Percentiles rank a stretch among this genome's conserved stretches.
Evolutionary conservation across 2,329 filamentous ascomycete genomes (phyloP).

Genomic region (Plenodomus lindquistii): DNA sequence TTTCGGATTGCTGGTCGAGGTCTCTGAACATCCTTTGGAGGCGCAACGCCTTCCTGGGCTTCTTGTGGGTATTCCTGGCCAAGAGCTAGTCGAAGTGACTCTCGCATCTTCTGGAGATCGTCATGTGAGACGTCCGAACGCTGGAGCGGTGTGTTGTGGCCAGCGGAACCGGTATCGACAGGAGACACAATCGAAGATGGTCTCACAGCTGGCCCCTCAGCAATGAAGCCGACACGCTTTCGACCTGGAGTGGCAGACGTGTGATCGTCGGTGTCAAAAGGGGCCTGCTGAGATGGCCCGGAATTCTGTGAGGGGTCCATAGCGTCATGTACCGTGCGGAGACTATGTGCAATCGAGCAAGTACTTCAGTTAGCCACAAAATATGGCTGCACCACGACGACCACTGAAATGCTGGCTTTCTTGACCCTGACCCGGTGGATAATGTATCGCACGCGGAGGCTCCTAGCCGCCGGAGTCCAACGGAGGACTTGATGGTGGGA

Average conservation of each 20-base stretch:
- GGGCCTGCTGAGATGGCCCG: conserved; percentile 17
- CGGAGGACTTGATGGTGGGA: conserved; percentile 12
- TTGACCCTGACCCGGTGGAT: conserved; percentile 21
- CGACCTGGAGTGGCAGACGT: conserved; percentile 33
- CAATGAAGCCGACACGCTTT: conserved; percentile 42
- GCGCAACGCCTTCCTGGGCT: conserved; percentile 14
- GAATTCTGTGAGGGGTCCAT: conserved; percentile 33
- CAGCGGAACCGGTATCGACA: conserved; percentile 31
- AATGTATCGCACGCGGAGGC: conserved; percentile 19
- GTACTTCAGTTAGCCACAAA: conserved; percentile 7
- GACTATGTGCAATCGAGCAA: conserved; percentile 8
- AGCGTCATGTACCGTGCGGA: conserved; percentile 23
- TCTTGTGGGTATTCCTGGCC: conserved; percentile 31
- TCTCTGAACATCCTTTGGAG: conserved; percentile 32
- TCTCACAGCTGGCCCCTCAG: conserved; percentile 19
- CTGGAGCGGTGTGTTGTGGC: conserved; percentile 34
- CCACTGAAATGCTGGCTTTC: conserved; percentile 16
- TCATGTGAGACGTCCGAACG: conserved; percentile 41
- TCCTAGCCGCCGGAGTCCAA: conserved; percentile 14
- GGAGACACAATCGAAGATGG: conserved; percentile 22
- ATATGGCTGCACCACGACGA: conserved; percentile 5
- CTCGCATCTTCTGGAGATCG: conserved; percentile 36
- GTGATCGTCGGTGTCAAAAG: conserved; percentile 24
- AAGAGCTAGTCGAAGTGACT: conserved; percentile 42
- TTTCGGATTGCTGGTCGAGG: conserved; percentile 45